Percentiles rank a stretch among this genome's conserved stretches.
These are phyloP conservation scores for Salix koriyanagi DNA, from an alignment of 345 rosid species.

Conservation along the genomic window DNA sequence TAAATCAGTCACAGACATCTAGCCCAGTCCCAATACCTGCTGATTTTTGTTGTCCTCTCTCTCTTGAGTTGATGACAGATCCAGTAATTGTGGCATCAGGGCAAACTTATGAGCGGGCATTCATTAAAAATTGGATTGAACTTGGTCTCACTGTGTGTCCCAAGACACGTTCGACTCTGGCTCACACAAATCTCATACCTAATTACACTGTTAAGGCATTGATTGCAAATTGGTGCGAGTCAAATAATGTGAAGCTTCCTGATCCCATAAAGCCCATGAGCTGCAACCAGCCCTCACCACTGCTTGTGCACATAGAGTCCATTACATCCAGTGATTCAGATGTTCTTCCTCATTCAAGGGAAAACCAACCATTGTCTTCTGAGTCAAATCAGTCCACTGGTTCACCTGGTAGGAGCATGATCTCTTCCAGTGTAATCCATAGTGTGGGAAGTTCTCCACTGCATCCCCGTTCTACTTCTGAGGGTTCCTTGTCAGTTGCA, in stretches of 20 bases:
- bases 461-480: conserved; percentile 59
- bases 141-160: conserved; percentile 93
- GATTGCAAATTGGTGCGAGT: conserved; percentile 90
- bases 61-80: conserved; percentile 95
- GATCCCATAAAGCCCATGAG: conserved; percentile 58
- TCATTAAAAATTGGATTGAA: conserved; percentile 88
- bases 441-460: conserved; percentile 51
- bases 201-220: conserved; percentile 94
- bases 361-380: conserved; percentile 39
- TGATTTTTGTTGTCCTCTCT: conserved; percentile 96
- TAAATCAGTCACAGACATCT: conserved; percentile 67
- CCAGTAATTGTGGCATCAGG: conserved; percentile 95
- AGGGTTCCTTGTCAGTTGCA: conserved; percentile 43
- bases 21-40: conserved; percentile 83
- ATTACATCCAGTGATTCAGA: conserved; percentile 28
- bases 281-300: conserved; percentile 55
- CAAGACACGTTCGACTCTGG: conserved; percentile 77
- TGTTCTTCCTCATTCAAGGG: conserved; percentile 29
- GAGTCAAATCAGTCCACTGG: conserved; percentile 45
- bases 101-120: conserved; percentile 87
- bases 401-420: conserved; percentile 39
- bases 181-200: conserved; percentile 79
- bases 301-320: conserved; percentile 51
- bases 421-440: conserved; percentile 37
- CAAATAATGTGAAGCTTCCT: conserved; percentile 76